Evolutionary conservation across 352 stramenopile genomes (phyloP).

Genomic region (Phytophthora melonis): DNA sequence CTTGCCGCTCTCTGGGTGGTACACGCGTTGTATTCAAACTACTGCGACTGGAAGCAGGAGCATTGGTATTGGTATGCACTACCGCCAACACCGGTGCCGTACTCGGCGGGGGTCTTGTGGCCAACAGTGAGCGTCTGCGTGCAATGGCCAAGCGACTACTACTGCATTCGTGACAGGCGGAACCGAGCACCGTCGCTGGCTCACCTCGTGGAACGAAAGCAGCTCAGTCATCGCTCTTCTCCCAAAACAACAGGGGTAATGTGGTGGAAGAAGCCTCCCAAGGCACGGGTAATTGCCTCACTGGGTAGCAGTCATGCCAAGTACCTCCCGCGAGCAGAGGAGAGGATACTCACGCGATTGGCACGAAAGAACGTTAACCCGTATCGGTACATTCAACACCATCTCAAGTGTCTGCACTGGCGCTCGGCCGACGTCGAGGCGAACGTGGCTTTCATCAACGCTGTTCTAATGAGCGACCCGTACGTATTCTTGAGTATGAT

Average conservation of each 20-base stretch:
- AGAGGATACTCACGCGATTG: background rate
- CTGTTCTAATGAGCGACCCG: conserved; percentile 45
- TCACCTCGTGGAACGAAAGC: background rate
- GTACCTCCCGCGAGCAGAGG: background rate
- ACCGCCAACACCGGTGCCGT: conserved; percentile 19
- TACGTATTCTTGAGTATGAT: conserved; percentile 27
- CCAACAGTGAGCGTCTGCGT: conserved; percentile 22
- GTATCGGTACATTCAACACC: conserved; percentile 25
- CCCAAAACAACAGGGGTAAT: background rate
- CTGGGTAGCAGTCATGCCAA: background rate
- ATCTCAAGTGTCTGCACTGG: conserved; percentile 22
- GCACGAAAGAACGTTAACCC: background rate
- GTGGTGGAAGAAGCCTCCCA: background rate
- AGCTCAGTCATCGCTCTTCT: background rate
- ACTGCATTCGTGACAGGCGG: conserved; percentile 10
- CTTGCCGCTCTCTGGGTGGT: background rate
- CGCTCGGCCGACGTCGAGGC: conserved; percentile 20
- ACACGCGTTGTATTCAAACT: background rate
- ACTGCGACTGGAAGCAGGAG: background rate
- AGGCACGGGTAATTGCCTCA: background rate
- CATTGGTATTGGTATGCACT: conserved; percentile 6
- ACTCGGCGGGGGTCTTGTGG: conserved; percentile 20
- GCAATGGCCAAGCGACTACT: conserved; percentile 22
- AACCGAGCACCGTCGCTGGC: too few species aligned
- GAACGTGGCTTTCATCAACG: conserved; percentile 44